These are phyloP conservation scores for Esteya vermicola DNA, from an alignment of 2,329 filamentous ascomycete species.

Conservation along the genomic window DNA sequence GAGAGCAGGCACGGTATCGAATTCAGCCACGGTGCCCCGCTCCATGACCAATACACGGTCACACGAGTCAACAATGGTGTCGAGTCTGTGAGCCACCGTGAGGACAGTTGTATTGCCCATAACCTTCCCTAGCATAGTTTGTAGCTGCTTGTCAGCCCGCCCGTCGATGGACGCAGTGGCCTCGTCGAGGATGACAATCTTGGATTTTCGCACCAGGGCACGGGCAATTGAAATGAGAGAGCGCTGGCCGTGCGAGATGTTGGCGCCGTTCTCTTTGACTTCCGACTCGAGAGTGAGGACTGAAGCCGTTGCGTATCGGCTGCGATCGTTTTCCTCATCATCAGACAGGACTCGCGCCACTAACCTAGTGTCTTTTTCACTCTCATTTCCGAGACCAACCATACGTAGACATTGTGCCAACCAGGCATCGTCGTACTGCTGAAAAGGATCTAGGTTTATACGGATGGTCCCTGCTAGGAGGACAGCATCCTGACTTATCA, in stretches of 20 bases:
- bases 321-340: not conserved
- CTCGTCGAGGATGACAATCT: constrained; percentile 89
- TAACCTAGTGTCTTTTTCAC: not conserved
- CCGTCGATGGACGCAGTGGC: constrained; percentile 80
- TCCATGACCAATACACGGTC: constrained; percentile 83
- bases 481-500: constrained; percentile 93
- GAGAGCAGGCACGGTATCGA: not conserved
- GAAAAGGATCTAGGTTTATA: constrained; percentile 89
- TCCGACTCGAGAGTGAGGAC: constrained; percentile 3
- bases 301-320: not conserved
- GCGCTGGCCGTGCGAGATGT: constrained; percentile 64
- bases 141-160: constrained; percentile 4
- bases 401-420: constrained; percentile 74
- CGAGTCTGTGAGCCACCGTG: constrained; percentile 8
- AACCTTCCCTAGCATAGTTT: constrained; percentile 1
- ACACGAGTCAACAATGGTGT: constrained; percentile 13
- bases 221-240: constrained; percentile 81
- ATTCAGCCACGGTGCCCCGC: not conserved
- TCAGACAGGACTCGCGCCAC: not conserved
- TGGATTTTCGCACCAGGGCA: constrained; percentile 72
- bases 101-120: constrained; percentile 5
- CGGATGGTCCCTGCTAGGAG: constrained; percentile 84
- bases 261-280: constrained; percentile 6
- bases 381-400: constrained; percentile 57
- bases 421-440: constrained; percentile 73